Base-by-base conservation (phyloP, 129 eudicot genomes). In the Tagetes erecta region DNA sequence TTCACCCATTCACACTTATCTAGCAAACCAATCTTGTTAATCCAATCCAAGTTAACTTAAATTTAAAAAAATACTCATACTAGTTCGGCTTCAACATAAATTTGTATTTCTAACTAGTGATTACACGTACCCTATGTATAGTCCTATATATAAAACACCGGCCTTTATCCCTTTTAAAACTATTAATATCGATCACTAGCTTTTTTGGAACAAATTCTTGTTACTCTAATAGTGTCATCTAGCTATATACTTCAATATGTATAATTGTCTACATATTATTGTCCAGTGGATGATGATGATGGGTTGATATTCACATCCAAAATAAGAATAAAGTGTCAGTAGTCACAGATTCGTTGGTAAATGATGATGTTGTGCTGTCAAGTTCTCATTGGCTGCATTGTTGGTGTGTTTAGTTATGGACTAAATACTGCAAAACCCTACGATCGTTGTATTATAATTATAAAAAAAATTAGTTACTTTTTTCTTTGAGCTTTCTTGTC, bases 401-500 rank as follows among this genome's bases (percentile, higher is more conserved):
- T 38, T 71, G 14, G 46, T 47, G 68, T 50, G 42, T 36, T 75
- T 64, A 62, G 36, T 63, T 40, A 36, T 72, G 49, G 47, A 57
- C 39, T 58, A 41, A 34, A 44, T 36, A 34, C 51, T 51, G 38
- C 39, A 67, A 69, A 77, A 69, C 70, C 70, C 81, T 77, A 57
- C 64, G 47, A 36, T 46, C 1, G 36, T 27, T 9, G 3, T 8
- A 3, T 70, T 4, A 14, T 41, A 14, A 2, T 46, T 8, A 44
- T 13, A 14, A 36, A 4, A 62, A 62, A 34, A 13, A 59, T 3
- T 2, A 72, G 47, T 14, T 62, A 20, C 8, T 60, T 55, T 11
- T 71, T 76, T 55, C n/a, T 57, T 44, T 79, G 73, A 64, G 78
- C 46, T 79, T 72, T 79, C 83, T 72, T 64, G 73, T 72, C 83